phyloP scores from a whole-genome alignment of 495 filamentous ascomycete genomes.

The Aspergillus nanangensis region DNA sequence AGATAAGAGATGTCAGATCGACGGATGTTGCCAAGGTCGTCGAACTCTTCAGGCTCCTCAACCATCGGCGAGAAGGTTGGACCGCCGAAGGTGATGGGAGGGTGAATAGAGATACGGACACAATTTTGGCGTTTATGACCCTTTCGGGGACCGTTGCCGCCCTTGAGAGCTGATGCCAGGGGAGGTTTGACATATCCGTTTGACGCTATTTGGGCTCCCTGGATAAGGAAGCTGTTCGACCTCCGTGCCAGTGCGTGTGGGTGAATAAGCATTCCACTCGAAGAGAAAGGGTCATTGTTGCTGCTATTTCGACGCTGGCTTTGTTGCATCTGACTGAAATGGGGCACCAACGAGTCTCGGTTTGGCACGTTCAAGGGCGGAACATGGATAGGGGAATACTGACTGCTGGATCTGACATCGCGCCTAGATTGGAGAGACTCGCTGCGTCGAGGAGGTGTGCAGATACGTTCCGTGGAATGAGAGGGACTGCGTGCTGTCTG shows the following conservation, averaged over 20 bases:
- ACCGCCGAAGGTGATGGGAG: slow-evolving; percentile 34
- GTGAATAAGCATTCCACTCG: not conserved
- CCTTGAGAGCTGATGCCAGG: slow-evolving; percentile 36
- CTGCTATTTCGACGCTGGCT: slow-evolving; percentile 27
- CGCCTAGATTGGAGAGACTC: slow-evolving; percentile 27
- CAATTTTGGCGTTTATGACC: slow-evolving; percentile 45
- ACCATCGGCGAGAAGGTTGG: slow-evolving; percentile 32
- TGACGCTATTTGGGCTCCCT: too few species aligned
- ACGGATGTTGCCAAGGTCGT: slow-evolving; percentile 22
- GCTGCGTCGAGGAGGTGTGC: slow-evolving; percentile 28
- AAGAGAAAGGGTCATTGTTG: slow-evolving; percentile 13
- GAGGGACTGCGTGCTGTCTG: slow-evolving; percentile 32
- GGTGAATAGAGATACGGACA: slow-evolving; percentile 46
- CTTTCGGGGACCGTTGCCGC: slow-evolving; percentile 32
- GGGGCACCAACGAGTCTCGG: slow-evolving; percentile 19
- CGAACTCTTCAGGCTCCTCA: slow-evolving; percentile 33
- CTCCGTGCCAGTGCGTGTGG: slow-evolving; percentile 2
- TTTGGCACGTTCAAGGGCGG: slow-evolving; percentile 9
- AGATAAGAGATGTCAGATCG: slow-evolving; percentile 10
- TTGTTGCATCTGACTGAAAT: slow-evolving; percentile 27
- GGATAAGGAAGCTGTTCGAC: slow-evolving; percentile 8
- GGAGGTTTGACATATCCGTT: slow-evolving; percentile 19
- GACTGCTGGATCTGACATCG: slow-evolving; percentile 6
- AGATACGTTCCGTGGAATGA: slow-evolving; percentile 19
- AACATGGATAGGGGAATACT: slow-evolving; percentile 9